A percentile compares a stretch with the other conserved stretches of the same genome.
These are phyloP conservation scores for Straminergon stramineum DNA, from an alignment of 225 moss, liverwort and hornwort species.

Conservation along the genomic window DNA sequence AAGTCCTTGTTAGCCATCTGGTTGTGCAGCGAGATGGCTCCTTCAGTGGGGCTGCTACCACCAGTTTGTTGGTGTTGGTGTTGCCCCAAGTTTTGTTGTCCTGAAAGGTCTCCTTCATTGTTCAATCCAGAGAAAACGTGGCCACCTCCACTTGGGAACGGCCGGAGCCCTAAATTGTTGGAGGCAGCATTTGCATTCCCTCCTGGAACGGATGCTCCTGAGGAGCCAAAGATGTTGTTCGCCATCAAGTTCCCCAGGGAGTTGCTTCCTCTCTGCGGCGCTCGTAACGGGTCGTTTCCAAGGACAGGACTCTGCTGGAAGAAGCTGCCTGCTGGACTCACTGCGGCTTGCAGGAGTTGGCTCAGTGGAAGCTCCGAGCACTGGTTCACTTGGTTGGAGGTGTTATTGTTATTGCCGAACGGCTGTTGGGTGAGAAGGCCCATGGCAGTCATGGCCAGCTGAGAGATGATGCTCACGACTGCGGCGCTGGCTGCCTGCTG, in stretches of 20 bases:
- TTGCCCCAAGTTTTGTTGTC: neutral
- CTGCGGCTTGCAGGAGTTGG: conserved; percentile 47
- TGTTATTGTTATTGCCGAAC: neutral
- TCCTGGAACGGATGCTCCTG: conserved; percentile 9
- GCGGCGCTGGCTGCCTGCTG: conserved; percentile 64
- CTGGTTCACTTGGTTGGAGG: conserved; percentile 10
- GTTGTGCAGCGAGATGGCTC: conserved; percentile 5
- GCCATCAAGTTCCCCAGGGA: conserved; percentile 19
- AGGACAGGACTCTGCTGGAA: conserved; percentile 23
- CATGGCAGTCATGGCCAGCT: conserved; percentile 58
- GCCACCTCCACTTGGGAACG: conserved; percentile 18
- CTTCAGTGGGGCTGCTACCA: neutral
- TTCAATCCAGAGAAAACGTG: conserved; percentile 26
- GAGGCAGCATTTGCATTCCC: neutral
- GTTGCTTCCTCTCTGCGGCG: neutral
- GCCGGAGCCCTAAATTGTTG: neutral
- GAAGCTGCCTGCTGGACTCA: conserved; percentile 19
- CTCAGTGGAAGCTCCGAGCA: conserved; percentile 31
- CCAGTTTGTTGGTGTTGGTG: conserved; percentile 1
- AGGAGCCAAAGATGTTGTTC: conserved; percentile 1
- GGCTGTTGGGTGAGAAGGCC: conserved; percentile 26
- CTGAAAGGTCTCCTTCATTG: conserved; percentile 9
- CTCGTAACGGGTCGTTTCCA: neutral
- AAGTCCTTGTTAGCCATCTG: conserved; percentile 20
- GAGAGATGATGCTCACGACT: conserved; percentile 58